These are phyloP conservation scores for Rubus parviflorus DNA, from an alignment of 306 rosid genomes.

Conservation along the genomic window DNA sequence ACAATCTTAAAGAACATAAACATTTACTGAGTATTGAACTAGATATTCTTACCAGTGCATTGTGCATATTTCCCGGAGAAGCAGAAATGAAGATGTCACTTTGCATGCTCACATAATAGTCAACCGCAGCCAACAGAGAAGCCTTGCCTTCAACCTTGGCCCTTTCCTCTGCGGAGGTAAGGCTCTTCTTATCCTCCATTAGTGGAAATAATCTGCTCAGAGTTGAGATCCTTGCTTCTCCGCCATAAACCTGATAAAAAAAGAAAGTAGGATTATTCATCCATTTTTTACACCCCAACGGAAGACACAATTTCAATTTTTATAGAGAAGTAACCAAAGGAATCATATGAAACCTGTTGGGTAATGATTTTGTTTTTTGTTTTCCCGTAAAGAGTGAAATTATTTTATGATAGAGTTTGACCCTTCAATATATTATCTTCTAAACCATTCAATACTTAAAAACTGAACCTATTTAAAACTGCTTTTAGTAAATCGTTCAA, in stretches of 20 bases:
- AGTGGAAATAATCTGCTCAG: constrained; percentile 72
- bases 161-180: constrained; percentile 63
- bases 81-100: constrained; percentile 95
- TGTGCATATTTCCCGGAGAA: constrained; percentile 99
- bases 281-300: neutral
- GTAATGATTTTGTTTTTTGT: neutral
- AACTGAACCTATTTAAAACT: neutral
- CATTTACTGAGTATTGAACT: neutral
- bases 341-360: neutral
- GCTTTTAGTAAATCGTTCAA: neutral
- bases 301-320: neutral
- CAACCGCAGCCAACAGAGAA: constrained; percentile 84
- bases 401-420: neutral
- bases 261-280: neutral
- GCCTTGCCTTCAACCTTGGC: constrained; percentile 75
- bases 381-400: neutral
- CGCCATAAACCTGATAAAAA: constrained; percentile 58
- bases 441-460: neutral
- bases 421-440: neutral
- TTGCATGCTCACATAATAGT: constrained; percentile 80
- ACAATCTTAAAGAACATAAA: neutral
- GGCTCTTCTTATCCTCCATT: constrained; percentile 86
- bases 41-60: constrained; percentile 73
- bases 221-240: constrained; percentile 86
- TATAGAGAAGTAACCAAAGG: neutral